These are phyloP conservation scores for Jaltomata sinuosa DNA, from an alignment of 257 asterid genomes.

Conservation along the genomic window DNA sequence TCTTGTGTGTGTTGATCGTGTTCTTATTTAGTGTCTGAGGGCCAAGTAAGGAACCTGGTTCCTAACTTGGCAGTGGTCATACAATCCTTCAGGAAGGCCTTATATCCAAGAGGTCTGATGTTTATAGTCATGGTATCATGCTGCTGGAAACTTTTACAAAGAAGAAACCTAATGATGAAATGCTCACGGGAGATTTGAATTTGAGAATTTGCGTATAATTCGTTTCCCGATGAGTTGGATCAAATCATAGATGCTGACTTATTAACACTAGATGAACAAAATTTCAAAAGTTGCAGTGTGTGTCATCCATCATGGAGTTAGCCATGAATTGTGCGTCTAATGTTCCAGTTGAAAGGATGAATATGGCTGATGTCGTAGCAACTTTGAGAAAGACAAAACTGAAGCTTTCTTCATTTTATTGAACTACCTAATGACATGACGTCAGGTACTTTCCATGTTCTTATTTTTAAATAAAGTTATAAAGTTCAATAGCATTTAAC, in stretches of 20 bases:
- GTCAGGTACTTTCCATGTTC: not conserved
- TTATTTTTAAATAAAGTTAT: not conserved
- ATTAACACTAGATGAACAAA: not conserved
- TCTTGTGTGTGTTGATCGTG: no score
- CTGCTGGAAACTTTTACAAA: slow-evolving; percentile 22
- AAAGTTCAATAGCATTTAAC: not conserved
- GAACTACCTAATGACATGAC: not conserved
- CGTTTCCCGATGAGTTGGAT: not conserved
- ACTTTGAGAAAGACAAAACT: slow-evolving; percentile 4
- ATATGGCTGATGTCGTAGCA: slow-evolving; percentile 5
- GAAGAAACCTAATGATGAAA: slow-evolving; percentile 8
- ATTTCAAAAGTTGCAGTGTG: not conserved
- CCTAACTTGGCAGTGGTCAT: no score
- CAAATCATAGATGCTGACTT: slow-evolving; percentile 11
- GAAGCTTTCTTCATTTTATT: not conserved
- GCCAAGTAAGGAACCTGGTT: no score
- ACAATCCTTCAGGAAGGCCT: slow-evolving; percentile 16
- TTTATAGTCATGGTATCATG: slow-evolving; percentile 1
- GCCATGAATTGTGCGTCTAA: slow-evolving; percentile 6
- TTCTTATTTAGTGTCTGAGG: no score
- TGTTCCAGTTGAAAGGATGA: slow-evolving; percentile 4
- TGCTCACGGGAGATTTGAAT: slow-evolving; percentile 8
- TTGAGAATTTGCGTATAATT: slow-evolving; percentile 5
- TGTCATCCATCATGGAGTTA: slow-evolving; percentile 3
- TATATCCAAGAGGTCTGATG: not conserved